phyloP scores from a whole-genome alignment of 257 asterid species.

The Nicotiana tabacum region DNA sequence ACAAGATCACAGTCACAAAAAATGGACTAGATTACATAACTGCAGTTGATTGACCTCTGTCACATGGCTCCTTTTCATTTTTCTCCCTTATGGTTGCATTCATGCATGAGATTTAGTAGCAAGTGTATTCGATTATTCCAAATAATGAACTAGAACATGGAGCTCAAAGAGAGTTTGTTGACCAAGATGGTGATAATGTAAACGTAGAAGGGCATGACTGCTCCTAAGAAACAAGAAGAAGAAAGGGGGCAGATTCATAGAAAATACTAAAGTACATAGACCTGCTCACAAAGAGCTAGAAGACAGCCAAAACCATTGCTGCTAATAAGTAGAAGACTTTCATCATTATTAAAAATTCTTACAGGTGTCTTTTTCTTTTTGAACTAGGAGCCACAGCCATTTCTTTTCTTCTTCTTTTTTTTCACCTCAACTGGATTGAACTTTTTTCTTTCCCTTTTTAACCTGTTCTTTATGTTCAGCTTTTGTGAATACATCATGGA shows the following conservation, averaged over 20 bases:
- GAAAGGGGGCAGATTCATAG: not conserved
- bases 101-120: not conserved
- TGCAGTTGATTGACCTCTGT: not conserved
- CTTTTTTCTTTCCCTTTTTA: not conserved
- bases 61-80: not conserved
- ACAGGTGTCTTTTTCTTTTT: not conserved
- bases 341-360: not conserved
- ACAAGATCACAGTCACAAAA: not conserved
- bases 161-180: not conserved
- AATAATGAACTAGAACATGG: not conserved
- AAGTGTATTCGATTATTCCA: not conserved
- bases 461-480: not conserved
- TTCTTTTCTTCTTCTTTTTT: not conserved
- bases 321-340: not conserved
- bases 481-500: not conserved
- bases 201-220: not conserved
- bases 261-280: not conserved
- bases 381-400: not conserved
- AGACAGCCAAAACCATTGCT: not conserved
- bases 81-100: constrained; percentile 1
- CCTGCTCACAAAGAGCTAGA: not conserved
- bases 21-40: not conserved
- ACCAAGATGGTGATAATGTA: not conserved
- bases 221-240: not conserved
- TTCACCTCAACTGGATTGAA: not conserved